These are phyloP conservation scores for Casuarina glauca DNA, from an alignment of 306 rosid genomes.

Conservation along the genomic window DNA sequence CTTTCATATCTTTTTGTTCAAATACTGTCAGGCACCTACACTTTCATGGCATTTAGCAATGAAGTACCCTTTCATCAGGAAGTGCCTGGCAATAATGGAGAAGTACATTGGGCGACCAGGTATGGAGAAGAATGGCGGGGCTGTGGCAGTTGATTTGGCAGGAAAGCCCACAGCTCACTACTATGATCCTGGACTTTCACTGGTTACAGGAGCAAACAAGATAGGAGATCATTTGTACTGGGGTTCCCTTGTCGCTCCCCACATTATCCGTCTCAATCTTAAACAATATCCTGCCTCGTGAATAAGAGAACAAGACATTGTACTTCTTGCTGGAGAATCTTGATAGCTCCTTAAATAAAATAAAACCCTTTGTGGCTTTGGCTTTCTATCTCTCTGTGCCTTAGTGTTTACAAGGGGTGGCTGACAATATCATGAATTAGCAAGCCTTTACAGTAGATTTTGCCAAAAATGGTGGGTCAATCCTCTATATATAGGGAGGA, in stretches of 20 bases:
- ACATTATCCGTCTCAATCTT: slow-evolving; percentile 50
- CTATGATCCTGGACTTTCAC: slow-evolving; percentile 40
- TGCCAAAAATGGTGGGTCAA: too few relatives aligned
- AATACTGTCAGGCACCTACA: slow-evolving; percentile 40
- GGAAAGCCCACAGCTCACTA: slow-evolving; percentile 55
- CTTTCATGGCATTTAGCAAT: slow-evolving; percentile 27
- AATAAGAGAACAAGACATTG: background rate
- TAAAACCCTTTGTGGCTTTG: too few relatives aligned
- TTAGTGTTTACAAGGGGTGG: too few relatives aligned
- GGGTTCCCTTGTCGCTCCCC: slow-evolving; percentile 49
- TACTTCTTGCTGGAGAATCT: background rate
- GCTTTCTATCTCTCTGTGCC: too few relatives aligned
- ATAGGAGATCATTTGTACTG: slow-evolving; percentile 59
- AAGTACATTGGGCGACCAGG: slow-evolving; percentile 22
- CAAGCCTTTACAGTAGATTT: too few relatives aligned
- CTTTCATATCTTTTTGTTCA: background rate
- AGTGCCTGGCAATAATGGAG: slow-evolving; percentile 32
- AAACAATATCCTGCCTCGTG: slow-evolving; percentile 40
- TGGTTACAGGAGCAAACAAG: slow-evolving; percentile 55
- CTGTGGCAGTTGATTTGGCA: slow-evolving; percentile 51
- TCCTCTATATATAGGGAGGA: too few relatives aligned
- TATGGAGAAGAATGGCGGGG: slow-evolving; percentile 52
- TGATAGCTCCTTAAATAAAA: background rate
- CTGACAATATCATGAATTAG: too few relatives aligned
- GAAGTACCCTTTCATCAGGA: slow-evolving; percentile 57